Conservation (phyloP, 768 basidiomycete genomes). For the Hygrophorus pudorinus region DNA sequence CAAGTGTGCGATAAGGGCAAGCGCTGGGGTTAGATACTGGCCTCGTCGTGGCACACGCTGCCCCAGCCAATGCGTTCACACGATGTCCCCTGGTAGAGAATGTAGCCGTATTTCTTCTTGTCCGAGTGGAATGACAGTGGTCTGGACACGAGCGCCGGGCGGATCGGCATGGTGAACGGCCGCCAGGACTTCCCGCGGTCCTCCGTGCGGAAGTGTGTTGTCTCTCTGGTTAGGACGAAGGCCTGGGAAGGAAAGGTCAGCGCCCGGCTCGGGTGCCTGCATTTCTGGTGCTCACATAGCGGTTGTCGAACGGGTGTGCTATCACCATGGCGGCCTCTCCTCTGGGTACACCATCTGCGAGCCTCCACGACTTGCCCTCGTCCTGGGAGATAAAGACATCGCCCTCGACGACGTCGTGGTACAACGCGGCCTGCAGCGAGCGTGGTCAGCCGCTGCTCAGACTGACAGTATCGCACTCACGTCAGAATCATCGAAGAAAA, state of each 20-base stretch:
- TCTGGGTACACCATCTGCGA: conserved; percentile 37
- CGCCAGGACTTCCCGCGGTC: conserved; percentile 88
- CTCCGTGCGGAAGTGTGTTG: conserved; percentile 76
- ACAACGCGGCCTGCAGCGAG: conserved; percentile 46
- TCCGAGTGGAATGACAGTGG: conserved; percentile 88
- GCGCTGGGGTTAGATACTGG: conserved; percentile 20
- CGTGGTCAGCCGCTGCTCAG: conserved; percentile 7
- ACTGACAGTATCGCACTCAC: too few species aligned
- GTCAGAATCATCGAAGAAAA: conserved; percentile 90
- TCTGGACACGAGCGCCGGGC: conserved; percentile 44
- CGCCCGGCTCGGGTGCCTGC: background rate
- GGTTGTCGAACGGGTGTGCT: conserved; percentile 79
- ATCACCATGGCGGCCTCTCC: conserved; percentile 65
- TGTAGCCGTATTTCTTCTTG: conserved; percentile 54
- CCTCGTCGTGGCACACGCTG: conserved; percentile 63
- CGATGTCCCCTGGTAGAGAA: conserved; percentile 68
- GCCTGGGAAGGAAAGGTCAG: conserved; percentile 41
- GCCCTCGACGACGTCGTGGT: conserved; percentile 64
- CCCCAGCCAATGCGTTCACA: conserved; percentile 52
- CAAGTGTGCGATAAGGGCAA: too few species aligned
- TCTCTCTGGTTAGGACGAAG: conserved; percentile 71
- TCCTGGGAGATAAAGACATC: conserved; percentile 72
- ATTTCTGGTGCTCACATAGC: conserved; percentile 41
- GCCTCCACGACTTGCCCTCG: conserved; percentile 70
- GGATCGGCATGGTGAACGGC: conserved; percentile 56